These are phyloP conservation scores for Rhodofomes roseus DNA, from an alignment of 1,284 basidiomycete species.

Conservation along the genomic window DNA sequence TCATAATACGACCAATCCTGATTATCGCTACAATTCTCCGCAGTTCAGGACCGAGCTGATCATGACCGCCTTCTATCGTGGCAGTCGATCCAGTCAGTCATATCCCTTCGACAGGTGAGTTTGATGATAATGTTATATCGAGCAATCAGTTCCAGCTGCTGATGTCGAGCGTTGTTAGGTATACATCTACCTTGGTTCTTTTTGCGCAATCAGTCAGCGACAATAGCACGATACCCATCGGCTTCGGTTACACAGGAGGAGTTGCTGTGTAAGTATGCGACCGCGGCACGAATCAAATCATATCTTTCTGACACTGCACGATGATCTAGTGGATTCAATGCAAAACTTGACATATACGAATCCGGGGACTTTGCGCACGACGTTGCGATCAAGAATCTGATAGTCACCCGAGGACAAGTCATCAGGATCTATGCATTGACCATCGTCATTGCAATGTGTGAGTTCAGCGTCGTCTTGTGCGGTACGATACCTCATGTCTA, in stretches of 20 bases:
- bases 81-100: slow-evolving; percentile 15
- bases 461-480: neutral
- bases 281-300: neutral
- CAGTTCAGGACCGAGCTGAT: slow-evolving; percentile 18
- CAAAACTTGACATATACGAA: slow-evolving; percentile 8
- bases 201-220: slow-evolving; percentile 11
- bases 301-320: neutral
- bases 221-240: slow-evolving; percentile 13
- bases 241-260: slow-evolving; percentile 9
- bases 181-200: slow-evolving; percentile 8
- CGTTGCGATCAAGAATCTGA: slow-evolving; percentile 14
- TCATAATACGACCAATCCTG: slow-evolving; percentile 3
- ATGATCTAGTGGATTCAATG: slow-evolving; percentile 20
- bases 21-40: slow-evolving; percentile 13
- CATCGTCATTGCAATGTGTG: slow-evolving; percentile 22
- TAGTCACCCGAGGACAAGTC: slow-evolving; percentile 17
- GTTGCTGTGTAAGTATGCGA: slow-evolving; percentile 16
- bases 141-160: no score
- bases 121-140: no score
- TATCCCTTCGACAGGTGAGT: slow-evolving; percentile 22
- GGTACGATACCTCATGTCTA: neutral
- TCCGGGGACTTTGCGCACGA: slow-evolving; percentile 8
- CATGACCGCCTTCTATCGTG: slow-evolving; percentile 11
- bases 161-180: no score
- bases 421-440: slow-evolving; percentile 20